Percentiles rank a stretch among this genome's conserved stretches.
These are phyloP conservation scores for Tylopilus cervinicoccineus DNA, from an alignment of 768 basidiomycete genomes.

Conservation along the genomic window DNA sequence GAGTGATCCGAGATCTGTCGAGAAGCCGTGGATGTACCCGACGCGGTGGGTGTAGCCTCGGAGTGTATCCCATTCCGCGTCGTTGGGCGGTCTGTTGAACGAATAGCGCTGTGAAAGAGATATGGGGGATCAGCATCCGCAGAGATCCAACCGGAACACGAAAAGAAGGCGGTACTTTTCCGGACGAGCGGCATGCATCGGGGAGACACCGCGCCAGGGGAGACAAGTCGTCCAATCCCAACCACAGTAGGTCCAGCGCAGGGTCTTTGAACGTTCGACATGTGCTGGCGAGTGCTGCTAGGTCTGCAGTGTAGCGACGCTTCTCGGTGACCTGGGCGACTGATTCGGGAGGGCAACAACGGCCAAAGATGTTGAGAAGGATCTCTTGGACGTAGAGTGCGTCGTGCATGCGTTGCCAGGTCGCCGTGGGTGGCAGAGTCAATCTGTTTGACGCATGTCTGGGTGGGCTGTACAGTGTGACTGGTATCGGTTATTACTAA, in stretches of 20 bases:
- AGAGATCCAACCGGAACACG: too few species aligned
- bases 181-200: background rate
- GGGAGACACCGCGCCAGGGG: background rate
- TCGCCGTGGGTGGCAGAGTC: background rate
- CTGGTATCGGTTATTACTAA: too few species aligned
- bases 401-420: background rate
- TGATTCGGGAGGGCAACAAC: background rate
- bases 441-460: too few species aligned
- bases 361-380: background rate
- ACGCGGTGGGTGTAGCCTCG: background rate
- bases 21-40: background rate
- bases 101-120: background rate
- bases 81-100: background rate
- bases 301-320: background rate
- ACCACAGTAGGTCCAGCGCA: background rate
- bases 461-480: too few species aligned
- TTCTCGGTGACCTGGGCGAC: background rate
- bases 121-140: background rate
- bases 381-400: background rate
- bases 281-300: background rate
- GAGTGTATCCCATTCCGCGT: background rate
- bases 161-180: background rate
- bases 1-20: background rate
- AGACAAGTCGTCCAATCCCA: background rate
- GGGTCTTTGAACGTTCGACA: background rate